Evolutionary conservation across 1,284 basidiomycete species (phyloP).

Genomic region (Stereum hirsutum): DNA sequence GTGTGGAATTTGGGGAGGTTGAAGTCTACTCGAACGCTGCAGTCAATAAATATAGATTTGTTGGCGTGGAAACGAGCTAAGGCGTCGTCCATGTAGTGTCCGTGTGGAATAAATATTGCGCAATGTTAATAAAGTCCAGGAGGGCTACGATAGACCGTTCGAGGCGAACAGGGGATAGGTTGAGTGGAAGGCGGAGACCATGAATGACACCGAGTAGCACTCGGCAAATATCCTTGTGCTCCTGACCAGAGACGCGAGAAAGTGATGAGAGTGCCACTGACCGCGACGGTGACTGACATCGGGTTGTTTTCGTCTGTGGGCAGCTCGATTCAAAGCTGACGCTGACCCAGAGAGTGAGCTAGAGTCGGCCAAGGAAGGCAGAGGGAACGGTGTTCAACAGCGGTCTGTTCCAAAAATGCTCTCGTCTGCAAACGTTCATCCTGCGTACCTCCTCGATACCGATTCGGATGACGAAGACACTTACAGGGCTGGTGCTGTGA

Average conservation of each 20-base stretch:
- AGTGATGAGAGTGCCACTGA: slow-evolving; percentile 14
- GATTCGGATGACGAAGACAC: too few species aligned
- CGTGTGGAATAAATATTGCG: slow-evolving; percentile 1
- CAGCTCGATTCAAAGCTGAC: too few species aligned
- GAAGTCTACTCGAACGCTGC: background rate
- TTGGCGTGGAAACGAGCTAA: slow-evolving; percentile 1
- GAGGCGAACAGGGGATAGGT: background rate
- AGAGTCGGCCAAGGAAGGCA: too few species aligned
- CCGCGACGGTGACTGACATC: too few species aligned
- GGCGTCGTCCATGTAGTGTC: background rate
- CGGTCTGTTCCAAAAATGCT: too few species aligned
- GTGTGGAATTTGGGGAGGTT: slow-evolving; percentile 3
- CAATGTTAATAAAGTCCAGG: slow-evolving; percentile 6
- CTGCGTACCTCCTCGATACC: too few species aligned
- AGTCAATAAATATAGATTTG: background rate
- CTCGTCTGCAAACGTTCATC: too few species aligned
- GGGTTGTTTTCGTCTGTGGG: too few species aligned
- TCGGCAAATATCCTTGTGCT: slow-evolving; percentile 14
- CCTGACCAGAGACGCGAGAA: slow-evolving; percentile 12
- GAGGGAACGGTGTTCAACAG: too few species aligned
- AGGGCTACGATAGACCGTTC: background rate
- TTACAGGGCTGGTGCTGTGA: too few species aligned
- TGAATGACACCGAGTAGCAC: slow-evolving; percentile 13
- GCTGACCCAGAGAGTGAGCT: too few species aligned
- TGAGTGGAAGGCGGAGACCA: background rate